Conservation (phyloP, 1,284 basidiomycete species). For the Marasmius oreades region DNA sequence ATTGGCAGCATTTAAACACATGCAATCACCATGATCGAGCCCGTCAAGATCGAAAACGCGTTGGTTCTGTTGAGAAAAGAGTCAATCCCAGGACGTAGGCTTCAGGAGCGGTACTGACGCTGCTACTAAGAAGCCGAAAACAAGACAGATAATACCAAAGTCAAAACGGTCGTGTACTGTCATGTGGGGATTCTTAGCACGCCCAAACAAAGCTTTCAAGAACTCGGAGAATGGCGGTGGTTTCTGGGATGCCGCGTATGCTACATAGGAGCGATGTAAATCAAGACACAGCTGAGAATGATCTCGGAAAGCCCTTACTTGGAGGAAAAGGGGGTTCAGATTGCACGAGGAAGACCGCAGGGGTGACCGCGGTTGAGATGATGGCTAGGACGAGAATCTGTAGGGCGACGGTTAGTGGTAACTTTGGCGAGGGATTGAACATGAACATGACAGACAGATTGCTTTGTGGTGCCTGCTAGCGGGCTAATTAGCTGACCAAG, state of each 20-base stretch:
- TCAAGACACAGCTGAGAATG: conserved; percentile 33
- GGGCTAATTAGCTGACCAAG: conserved; percentile 71
- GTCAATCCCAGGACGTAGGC: conserved; percentile 3
- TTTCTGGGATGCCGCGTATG: conserved; percentile 55
- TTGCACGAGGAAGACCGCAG: conserved; percentile 53
- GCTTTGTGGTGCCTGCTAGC: conserved; percentile 46
- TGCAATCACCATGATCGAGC: conserved; percentile 54
- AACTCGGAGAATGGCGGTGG: conserved; percentile 53
- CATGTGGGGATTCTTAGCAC: conserved; percentile 7
- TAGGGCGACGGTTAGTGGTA: conserved; percentile 34
- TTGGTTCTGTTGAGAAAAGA: conserved; percentile 45
- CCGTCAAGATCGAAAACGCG: conserved; percentile 64
- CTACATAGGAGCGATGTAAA: conserved; percentile 68
- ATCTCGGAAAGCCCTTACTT: conserved; percentile 50
- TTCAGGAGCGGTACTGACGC: conserved; percentile 39
- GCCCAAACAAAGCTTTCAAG: conserved; percentile 53
- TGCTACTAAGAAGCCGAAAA: conserved; percentile 65
- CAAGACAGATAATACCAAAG: conserved; percentile 51
- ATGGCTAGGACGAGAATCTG: conserved; percentile 59
- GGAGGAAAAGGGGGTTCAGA: conserved; percentile 68
- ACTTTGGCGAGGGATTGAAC: not conserved
- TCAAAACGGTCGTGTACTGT: conserved; percentile 44
- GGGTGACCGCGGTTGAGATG: conserved; percentile 45
- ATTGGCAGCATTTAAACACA: not conserved
- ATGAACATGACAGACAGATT: conserved; percentile 47